These are phyloP conservation scores for Chlamydomonas sp. DNA, from an alignment of 139 green algal genomes.

Conservation along the genomic window DNA sequence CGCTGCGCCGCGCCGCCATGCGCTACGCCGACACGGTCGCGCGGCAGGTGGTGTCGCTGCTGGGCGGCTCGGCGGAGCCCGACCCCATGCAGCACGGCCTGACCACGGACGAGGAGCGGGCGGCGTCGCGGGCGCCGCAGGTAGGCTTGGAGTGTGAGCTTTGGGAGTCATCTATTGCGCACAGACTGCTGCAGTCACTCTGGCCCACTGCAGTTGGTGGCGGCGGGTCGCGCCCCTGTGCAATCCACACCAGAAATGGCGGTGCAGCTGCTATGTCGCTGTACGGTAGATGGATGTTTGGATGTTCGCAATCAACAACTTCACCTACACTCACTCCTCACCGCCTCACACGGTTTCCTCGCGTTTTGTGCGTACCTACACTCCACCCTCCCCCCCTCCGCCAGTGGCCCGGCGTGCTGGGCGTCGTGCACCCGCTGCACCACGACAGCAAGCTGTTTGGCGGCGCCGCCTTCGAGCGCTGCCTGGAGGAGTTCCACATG, in stretches of 20 bases:
- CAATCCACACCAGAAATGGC: too few species aligned
- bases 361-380: too few species aligned
- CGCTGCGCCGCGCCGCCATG: slow-evolving; percentile 41
- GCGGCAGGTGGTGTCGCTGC: slow-evolving; percentile 63
- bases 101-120: slow-evolving; percentile 82
- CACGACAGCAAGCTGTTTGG: slow-evolving; percentile 88
- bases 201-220: too few species aligned
- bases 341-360: background rate
- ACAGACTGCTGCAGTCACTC: too few species aligned
- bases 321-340: too few species aligned
- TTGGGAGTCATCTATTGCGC: too few species aligned
- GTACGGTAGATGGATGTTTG: too few species aligned
- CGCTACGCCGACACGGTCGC: slow-evolving; percentile 42
- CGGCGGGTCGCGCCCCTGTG: too few species aligned
- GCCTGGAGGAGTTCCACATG: slow-evolving; percentile 88
- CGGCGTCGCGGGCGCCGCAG: slow-evolving; percentile 35
- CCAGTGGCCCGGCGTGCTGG: slow-evolving; percentile 74
- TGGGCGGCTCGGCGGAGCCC: slow-evolving; percentile 74
- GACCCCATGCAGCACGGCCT: slow-evolving; percentile 85
- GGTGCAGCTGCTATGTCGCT: too few species aligned
- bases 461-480: slow-evolving; percentile 92
- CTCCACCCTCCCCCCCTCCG: background rate
- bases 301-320: too few species aligned
- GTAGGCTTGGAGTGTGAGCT: background rate
- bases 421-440: slow-evolving; percentile 68